These are phyloP conservation scores for Amaranthus hypochondriacus DNA, from an alignment of 148 eudicot genomes.

Conservation along the genomic window DNA sequence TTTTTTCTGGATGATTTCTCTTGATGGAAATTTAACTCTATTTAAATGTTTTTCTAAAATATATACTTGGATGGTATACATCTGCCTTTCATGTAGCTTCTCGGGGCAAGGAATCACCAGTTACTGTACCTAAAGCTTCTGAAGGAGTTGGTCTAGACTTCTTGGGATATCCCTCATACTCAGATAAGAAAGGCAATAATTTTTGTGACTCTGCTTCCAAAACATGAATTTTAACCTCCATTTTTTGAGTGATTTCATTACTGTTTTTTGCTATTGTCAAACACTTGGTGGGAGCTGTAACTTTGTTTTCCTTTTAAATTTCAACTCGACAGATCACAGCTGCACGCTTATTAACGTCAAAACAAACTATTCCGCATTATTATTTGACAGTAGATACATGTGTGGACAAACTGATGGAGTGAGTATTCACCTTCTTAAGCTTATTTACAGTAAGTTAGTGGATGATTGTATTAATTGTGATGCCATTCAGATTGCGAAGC, in stretches of 20 bases:
- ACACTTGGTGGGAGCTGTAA: not conserved
- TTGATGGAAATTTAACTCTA: not conserved
- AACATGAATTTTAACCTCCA: not conserved
- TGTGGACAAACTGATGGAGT: conserved; percentile 89
- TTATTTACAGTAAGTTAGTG: not conserved
- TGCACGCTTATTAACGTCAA: conserved; percentile 67
- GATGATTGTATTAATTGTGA: conserved; percentile 2
- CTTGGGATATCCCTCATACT: conserved; percentile 64
- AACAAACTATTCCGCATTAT: conserved; percentile 89
- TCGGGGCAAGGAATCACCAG: conserved; percentile 53
- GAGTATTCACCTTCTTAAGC: conserved; percentile 28
- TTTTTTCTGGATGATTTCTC: not conserved
- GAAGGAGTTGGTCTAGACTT: conserved; percentile 49
- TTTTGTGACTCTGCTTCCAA: not conserved
- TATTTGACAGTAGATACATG: conserved; percentile 83
- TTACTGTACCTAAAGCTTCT: conserved; percentile 44
- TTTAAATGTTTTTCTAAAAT: not conserved
- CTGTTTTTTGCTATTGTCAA: conserved; percentile 4
- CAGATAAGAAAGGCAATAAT: conserved; percentile 79
- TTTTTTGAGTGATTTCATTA: not conserved
- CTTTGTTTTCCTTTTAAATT: conserved; percentile 11
- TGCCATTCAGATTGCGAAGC: conserved; percentile 50
- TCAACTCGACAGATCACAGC: conserved; percentile 64
- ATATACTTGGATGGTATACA: not conserved
- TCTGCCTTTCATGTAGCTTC: conserved; percentile 50